Percentiles rank a stretch among this genome's conserved stretches.
phyloP scores from a whole-genome alignment of 768 basidiomycete species.

The Asterophora lycoperdoides region DNA sequence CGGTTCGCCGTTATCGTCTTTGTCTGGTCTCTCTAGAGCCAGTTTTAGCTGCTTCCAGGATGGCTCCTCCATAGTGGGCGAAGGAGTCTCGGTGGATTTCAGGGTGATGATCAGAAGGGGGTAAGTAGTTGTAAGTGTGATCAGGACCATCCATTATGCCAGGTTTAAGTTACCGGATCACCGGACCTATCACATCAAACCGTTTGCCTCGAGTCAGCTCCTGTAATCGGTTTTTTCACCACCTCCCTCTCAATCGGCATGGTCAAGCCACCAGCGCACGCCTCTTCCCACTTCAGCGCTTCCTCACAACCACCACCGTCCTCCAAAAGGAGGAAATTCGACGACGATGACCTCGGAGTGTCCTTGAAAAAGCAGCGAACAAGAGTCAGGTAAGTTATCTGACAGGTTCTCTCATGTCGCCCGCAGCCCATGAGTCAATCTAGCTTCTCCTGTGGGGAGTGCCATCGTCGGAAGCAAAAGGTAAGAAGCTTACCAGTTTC shows the following conservation, averaged over 20 bases:
- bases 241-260: slow-evolving; percentile 17
- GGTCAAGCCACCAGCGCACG: slow-evolving; percentile 34
- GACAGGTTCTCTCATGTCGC: slow-evolving; percentile 6
- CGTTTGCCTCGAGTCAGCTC: slow-evolving; percentile 14
- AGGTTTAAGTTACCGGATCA: slow-evolving; percentile 14
- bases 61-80: slow-evolving; percentile 24
- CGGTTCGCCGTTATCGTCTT: slow-evolving; percentile 63
- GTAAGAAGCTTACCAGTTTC: slow-evolving; percentile 29
- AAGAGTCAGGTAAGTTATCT: slow-evolving; percentile 60
- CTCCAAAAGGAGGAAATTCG: slow-evolving; percentile 59
- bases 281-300: slow-evolving; percentile 10
- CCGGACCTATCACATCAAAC: slow-evolving; percentile 16
- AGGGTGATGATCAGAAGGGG: neutral
- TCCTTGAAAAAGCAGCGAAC: slow-evolving; percentile 66
- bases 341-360: slow-evolving; percentile 48
- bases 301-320: slow-evolving; percentile 25
- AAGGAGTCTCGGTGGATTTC: neutral
- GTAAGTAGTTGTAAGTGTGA: slow-evolving; percentile 2
- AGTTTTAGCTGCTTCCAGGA: slow-evolving; percentile 59
- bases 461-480: slow-evolving; percentile 87
- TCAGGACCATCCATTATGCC: too few species aligned
- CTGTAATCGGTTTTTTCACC: neutral
- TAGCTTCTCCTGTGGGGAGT: slow-evolving; percentile 85
- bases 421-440: slow-evolving; percentile 7
- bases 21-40: slow-evolving; percentile 77